phyloP scores from a whole-genome alignment of 106 monocot species.

The Dendrobium catenatum region DNA sequence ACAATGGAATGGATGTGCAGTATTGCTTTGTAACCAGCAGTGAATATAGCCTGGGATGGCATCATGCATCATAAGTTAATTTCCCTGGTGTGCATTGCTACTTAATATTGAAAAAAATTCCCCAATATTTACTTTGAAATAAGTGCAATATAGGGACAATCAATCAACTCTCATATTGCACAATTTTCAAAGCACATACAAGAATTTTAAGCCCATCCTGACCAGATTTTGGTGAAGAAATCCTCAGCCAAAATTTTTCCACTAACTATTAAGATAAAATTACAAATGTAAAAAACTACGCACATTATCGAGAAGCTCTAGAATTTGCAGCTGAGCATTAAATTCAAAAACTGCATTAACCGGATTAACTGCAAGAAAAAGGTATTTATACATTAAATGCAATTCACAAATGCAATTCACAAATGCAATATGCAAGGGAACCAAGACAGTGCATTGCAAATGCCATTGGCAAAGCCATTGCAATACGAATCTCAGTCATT shows the following conservation, averaged over 20 bases:
- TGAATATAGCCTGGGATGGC: constrained; percentile 74
- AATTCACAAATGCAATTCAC: not conserved
- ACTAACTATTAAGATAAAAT: no score
- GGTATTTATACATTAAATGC: not conserved
- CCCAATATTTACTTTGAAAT: no score
- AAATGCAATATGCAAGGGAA: not conserved
- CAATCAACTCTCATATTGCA: no score
- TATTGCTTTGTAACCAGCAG: constrained; percentile 94
- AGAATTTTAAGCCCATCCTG: not conserved
- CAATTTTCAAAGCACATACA: no score
- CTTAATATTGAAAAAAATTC: not conserved
- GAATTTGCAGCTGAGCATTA: constrained; percentile 87
- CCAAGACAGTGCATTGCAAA: not conserved
- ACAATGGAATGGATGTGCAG: constrained; percentile 88
- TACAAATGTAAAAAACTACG: constrained; percentile 7
- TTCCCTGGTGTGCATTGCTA: not conserved
- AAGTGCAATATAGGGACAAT: no score
- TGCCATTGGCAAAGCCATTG: not conserved
- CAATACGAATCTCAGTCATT: no score
- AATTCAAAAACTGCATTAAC: constrained; percentile 57
- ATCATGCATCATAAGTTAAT: not conserved
- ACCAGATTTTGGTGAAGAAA: no score
- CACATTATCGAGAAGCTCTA: constrained; percentile 95
- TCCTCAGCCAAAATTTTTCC: no score
- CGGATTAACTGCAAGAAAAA: constrained; percentile 57